These are phyloP conservation scores for Quillaja saponaria DNA, from an alignment of 306 rosid species.

Conservation along the genomic window DNA sequence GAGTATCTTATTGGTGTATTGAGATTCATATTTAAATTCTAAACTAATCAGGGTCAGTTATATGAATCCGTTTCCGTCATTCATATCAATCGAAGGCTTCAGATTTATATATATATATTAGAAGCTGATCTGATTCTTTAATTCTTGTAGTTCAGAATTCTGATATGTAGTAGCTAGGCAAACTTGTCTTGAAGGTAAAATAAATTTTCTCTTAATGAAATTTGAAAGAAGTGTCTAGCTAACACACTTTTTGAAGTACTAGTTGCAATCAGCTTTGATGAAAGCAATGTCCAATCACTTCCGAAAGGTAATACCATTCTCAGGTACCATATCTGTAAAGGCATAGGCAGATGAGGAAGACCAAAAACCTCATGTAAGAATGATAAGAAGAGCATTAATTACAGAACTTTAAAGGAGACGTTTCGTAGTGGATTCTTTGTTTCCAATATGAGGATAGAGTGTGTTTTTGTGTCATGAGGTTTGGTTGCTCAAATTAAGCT, in stretches of 20 bases:
- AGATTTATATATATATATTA: no score
- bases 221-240: constrained; percentile 6
- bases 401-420: constrained; percentile 37
- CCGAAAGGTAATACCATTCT: constrained; percentile 33
- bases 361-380: constrained; percentile 30
- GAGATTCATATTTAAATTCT: no score
- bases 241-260: constrained; percentile 16
- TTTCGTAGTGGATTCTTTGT: constrained; percentile 25
- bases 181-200: no score
- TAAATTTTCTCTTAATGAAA: constrained; percentile 16
- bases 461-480: constrained; percentile 39
- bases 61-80: no score
- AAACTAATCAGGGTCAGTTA: no score
- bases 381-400: constrained; percentile 31
- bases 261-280: constrained; percentile 24
- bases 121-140: no score
- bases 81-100: no score
- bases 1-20: no score
- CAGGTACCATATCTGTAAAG: constrained; percentile 9
- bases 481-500: constrained; percentile 45
- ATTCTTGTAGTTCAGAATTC: no score
- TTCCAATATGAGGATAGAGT: constrained; percentile 33
- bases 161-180: no score
- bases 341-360: constrained; percentile 32
- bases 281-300: constrained; percentile 27